Evolutionary conservation across 768 basidiomycete species (phyloP).

Genomic region (Grammothele lineata): DNA sequence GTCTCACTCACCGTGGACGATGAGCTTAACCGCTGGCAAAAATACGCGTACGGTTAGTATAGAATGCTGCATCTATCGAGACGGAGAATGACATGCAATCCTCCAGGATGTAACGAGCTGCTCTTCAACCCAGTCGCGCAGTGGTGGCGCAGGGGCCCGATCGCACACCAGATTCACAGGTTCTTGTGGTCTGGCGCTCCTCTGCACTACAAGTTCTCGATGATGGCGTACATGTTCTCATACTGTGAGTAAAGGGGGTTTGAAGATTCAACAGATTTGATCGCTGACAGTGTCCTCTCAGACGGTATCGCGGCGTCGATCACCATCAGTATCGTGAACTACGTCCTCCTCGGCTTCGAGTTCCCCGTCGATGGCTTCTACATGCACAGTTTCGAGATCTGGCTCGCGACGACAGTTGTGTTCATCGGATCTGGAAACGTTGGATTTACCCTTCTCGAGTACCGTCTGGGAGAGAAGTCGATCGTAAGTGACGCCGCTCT

Average conservation of each 20-base stretch:
- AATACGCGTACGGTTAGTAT: slow-evolving; percentile 68
- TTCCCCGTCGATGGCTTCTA: slow-evolving; percentile 74
- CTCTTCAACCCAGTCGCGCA: slow-evolving; percentile 79
- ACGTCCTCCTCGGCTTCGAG: slow-evolving; percentile 67
- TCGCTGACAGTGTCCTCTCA: slow-evolving; percentile 3
- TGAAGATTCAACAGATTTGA: too few relatives aligned
- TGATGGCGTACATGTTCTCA: slow-evolving; percentile 53
- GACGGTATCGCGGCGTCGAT: slow-evolving; percentile 62
- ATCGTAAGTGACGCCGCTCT: slow-evolving; percentile 22
- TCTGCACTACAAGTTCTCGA: slow-evolving; percentile 48
- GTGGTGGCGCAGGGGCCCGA: slow-evolving; percentile 80
- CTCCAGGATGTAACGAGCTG: slow-evolving; percentile 55
- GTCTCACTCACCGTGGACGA: slow-evolving; percentile 88
- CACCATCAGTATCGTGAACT: slow-evolving; percentile 68
- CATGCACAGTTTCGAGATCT: slow-evolving; percentile 77
- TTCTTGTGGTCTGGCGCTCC: slow-evolving; percentile 69
- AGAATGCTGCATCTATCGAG: neutral
- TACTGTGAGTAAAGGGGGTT: slow-evolving; percentile 48
- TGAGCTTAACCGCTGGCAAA: slow-evolving; percentile 91
- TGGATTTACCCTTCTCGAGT: slow-evolving; percentile 69
- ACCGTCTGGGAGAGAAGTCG: slow-evolving; percentile 51
- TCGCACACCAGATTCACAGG: slow-evolving; percentile 70
- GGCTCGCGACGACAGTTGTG: slow-evolving; percentile 72
- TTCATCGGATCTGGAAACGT: slow-evolving; percentile 73
- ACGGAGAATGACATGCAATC: slow-evolving; percentile 2